These are phyloP conservation scores for Elsinoe ampelina DNA, from an alignment of 2,329 filamentous ascomycete species.

Conservation along the genomic window DNA sequence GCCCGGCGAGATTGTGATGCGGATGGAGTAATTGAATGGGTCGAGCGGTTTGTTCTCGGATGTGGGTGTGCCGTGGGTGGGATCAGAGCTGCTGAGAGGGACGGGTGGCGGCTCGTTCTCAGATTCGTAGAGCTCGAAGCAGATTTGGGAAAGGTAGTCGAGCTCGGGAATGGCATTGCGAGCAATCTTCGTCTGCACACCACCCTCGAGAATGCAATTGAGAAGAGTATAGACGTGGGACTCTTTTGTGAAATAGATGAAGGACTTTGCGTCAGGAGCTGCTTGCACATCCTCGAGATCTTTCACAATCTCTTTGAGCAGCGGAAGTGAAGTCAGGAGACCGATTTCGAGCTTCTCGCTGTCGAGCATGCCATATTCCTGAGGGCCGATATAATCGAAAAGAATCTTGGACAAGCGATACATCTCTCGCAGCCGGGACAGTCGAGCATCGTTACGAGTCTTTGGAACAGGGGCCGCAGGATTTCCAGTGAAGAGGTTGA, in stretches of 20 bases:
- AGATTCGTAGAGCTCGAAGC: constrained; percentile 95
- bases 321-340: constrained; percentile 79
- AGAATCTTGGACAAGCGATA: constrained; percentile 90
- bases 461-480: constrained; percentile 42
- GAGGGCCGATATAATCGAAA: constrained; percentile 96
- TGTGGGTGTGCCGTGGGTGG: constrained; percentile 16
- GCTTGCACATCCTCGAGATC: constrained; percentile 97
- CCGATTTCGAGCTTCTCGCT: constrained; percentile 98
- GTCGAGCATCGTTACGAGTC: constrained; percentile 71
- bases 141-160: constrained; percentile 95
- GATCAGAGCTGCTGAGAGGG: neutral
- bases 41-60: constrained; percentile 50
- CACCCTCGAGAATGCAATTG: constrained; percentile 95
- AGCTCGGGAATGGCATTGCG: constrained; percentile 92
- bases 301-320: constrained; percentile 93
- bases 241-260: constrained; percentile 99
- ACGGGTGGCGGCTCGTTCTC: constrained; percentile 48
- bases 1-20: constrained; percentile 89
- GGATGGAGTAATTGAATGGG: constrained; percentile 87
- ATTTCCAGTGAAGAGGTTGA: constrained; percentile 72
- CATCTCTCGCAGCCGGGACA: constrained; percentile 82
- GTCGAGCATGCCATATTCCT: constrained; percentile 94
- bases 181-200: constrained; percentile 92
- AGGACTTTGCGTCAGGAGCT: constrained; percentile 84
- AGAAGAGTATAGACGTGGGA: constrained; percentile 97